These are phyloP conservation scores for Globisporangium paroecandrum DNA, from an alignment of 352 stramenopile species.

Conservation along the genomic window DNA sequence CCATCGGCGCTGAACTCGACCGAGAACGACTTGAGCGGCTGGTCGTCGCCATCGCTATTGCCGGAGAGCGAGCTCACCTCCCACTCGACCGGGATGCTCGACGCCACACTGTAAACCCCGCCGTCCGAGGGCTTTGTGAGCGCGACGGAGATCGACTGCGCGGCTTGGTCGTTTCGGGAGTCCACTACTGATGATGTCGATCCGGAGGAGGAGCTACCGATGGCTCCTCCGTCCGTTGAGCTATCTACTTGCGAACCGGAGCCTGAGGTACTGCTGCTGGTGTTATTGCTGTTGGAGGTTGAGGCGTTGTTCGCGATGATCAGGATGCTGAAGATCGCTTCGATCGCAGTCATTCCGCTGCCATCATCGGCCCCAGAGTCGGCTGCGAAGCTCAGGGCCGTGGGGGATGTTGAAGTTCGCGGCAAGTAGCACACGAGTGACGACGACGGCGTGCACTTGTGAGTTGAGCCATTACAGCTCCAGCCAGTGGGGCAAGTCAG, in stretches of 20 bases:
- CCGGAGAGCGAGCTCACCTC: conserved; percentile 26
- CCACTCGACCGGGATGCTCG: conserved; percentile 42
- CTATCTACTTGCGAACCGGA: background rate
- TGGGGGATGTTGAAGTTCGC: background rate
- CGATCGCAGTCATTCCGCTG: conserved; percentile 23
- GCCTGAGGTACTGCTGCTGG: background rate
- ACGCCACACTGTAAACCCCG: conserved; percentile 41
- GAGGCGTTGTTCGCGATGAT: conserved; percentile 20
- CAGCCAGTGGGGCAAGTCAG: conserved; percentile 30
- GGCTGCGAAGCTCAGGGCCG: conserved; percentile 23
- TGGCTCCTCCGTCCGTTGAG: background rate
- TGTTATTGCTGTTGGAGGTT: background rate
- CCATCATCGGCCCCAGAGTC: conserved; percentile 10
- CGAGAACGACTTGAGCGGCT: conserved; percentile 25
- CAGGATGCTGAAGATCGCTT: conserved; percentile 38
- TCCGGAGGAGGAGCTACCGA: background rate
- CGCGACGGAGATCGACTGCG: conserved; percentile 25
- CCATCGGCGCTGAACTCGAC: conserved; percentile 50
- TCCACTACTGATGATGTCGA: background rate
- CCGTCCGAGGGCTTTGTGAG: conserved; percentile 39
- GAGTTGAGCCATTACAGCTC: conserved; percentile 21
- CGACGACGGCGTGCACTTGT: conserved; percentile 24
- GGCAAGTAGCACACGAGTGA: conserved; percentile 41
- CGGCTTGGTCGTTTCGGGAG: background rate
- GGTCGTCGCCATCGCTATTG: conserved; percentile 6